phyloP scores from a whole-genome alignment of 345 rosid species.

The Populus ilicifolia region DNA sequence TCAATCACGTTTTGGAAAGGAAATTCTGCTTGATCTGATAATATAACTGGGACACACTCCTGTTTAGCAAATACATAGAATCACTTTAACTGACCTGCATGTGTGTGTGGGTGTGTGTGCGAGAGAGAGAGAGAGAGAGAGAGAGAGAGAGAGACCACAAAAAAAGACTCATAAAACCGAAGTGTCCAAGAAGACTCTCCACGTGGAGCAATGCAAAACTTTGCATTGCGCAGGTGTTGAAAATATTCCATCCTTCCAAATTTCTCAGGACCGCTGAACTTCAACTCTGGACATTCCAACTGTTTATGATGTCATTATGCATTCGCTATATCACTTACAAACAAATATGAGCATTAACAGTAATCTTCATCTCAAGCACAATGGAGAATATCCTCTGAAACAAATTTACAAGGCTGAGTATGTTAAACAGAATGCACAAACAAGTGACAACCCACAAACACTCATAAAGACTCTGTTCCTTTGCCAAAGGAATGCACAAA shows the following conservation, averaged over 20 bases:
- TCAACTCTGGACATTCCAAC: constrained; percentile 94
- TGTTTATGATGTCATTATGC: constrained; percentile 43
- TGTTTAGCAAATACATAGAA: constrained; percentile 27
- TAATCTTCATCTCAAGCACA: not conserved
- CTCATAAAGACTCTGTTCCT: not conserved
- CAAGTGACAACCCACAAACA: too few species aligned
- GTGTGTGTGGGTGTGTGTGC: not conserved
- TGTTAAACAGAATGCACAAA: not conserved
- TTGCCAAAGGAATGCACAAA: not conserved
- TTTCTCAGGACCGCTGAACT: constrained; percentile 84
- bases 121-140: constrained; percentile 2
- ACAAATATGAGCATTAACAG: not conserved
- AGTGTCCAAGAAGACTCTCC: constrained; percentile 99
- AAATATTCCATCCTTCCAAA: constrained; percentile 77
- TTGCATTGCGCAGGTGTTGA: constrained; percentile 82
- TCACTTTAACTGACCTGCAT: not conserved
- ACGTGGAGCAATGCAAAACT: constrained; percentile 95
- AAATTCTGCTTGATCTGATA: constrained; percentile 83
- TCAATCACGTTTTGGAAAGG: constrained; percentile 92
- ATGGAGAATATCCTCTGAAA: not conserved
- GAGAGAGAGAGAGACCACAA: constrained; percentile 65
- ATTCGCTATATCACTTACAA: not conserved
- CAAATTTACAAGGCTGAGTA: not conserved
- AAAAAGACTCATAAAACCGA: constrained; percentile 87
- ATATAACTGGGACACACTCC: constrained; percentile 95